Conservation (phyloP, 768 basidiomycete species). For the Trametes villosa region DNA sequence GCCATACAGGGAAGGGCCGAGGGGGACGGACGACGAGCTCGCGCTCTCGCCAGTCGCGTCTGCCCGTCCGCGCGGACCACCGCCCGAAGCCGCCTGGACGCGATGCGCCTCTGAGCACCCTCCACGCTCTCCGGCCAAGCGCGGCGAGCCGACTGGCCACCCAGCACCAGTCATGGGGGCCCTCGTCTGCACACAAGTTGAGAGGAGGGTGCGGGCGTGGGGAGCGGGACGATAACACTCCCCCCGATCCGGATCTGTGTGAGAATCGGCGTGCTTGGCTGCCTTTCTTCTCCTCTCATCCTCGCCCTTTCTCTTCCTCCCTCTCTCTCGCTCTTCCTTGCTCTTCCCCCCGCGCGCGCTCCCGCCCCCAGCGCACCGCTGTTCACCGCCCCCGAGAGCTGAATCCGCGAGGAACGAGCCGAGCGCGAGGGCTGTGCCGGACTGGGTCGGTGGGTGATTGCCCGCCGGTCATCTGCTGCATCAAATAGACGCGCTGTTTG, state of each 20-base stretch:
- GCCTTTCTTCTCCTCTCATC: no score
- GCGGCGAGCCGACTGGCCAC: no score
- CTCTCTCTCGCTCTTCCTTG: not conserved
- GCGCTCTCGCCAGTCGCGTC: no score
- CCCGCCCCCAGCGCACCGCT: not conserved
- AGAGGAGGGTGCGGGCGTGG: not conserved
- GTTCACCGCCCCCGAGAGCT: not conserved
- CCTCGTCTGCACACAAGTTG: not conserved
- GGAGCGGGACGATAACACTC: not conserved
- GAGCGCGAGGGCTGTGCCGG: not conserved
- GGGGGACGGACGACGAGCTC: not conserved
- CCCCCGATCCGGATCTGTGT: not conserved
- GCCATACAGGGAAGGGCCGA: conserved; percentile 4
- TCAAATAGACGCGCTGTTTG: conserved; percentile 9
- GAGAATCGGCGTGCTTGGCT: no score
- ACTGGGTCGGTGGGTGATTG: not conserved
- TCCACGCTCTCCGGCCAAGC: no score
- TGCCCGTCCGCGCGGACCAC: no score
- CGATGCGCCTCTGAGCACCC: no score
- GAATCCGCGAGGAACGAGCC: not conserved
- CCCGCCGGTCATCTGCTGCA: conserved; percentile 3
- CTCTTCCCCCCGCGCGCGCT: not conserved
- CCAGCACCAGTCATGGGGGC: no score
- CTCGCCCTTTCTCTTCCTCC: not conserved
- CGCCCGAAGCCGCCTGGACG: no score